These are phyloP conservation scores for Tremella fuciformis DNA, from an alignment of 768 basidiomycete species.

Conservation along the genomic window DNA sequence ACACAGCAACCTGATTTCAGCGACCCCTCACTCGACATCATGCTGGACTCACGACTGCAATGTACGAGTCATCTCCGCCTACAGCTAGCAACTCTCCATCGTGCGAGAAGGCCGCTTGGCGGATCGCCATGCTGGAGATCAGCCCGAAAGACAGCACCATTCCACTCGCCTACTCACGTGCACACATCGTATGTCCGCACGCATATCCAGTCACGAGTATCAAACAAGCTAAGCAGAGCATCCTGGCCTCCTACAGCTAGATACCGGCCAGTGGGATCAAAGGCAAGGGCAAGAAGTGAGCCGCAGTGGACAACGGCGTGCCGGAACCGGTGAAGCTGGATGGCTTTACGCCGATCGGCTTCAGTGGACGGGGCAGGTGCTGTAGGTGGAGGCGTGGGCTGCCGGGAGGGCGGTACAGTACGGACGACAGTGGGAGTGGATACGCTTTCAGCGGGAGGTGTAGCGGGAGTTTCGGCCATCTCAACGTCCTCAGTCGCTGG, in stretches of 20 bases:
- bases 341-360: constrained; percentile 1
- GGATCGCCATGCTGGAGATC: constrained; percentile 31
- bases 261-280: constrained; percentile 37
- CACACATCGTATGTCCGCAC: constrained; percentile 40
- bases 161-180: constrained; percentile 29
- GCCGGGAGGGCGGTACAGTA: neutral
- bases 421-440: constrained; percentile 11
- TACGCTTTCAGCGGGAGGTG: neutral
- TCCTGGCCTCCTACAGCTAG: constrained; percentile 46
- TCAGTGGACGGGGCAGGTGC: neutral
- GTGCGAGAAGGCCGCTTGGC: constrained; percentile 39
- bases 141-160: neutral
- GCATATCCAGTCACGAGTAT: constrained; percentile 42
- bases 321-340: constrained; percentile 32
- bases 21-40: neutral
- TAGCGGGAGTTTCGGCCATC: constrained; percentile 6
- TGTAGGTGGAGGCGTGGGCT: constrained; percentile 17
- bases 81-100: constrained; percentile 46
- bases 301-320: constrained; percentile 34
- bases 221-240: constrained; percentile 39
- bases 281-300: constrained; percentile 26
- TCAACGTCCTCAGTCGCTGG: constrained; percentile 9
- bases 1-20: constrained; percentile 31
- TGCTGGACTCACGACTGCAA: constrained; percentile 31
- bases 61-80: constrained; percentile 37